Percentiles rank a stretch among this genome's conserved stretches.
These are phyloP conservation scores for Saccharomyces jurei DNA, from an alignment of 805 yeast species.

Conservation along the genomic window DNA sequence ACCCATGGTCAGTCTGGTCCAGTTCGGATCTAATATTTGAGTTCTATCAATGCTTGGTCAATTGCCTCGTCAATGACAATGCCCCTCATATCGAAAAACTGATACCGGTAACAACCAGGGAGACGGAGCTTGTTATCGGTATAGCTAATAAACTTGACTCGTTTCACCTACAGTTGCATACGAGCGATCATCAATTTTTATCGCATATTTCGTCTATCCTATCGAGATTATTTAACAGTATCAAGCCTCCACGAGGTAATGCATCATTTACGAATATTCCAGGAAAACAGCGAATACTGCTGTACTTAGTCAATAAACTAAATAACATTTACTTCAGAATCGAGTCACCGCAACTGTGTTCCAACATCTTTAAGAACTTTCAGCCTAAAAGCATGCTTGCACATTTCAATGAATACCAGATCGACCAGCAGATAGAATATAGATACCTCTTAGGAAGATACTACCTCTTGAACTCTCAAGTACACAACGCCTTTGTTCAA, in stretches of 20 bases:
- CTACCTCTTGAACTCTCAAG: constrained; percentile 44
- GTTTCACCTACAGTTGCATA: constrained; percentile 10
- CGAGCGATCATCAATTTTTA: constrained; percentile 31
- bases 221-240: constrained; percentile 52
- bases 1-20: constrained; percentile 43
- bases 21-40: constrained; percentile 42
- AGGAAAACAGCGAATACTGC: constrained; percentile 40
- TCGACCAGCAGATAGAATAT: constrained; percentile 45
- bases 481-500: constrained; percentile 45
- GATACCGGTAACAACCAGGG: constrained; percentile 15
- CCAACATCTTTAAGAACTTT: constrained; percentile 33
- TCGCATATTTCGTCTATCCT: constrained; percentile 46
- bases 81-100: constrained; percentile 29
- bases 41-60: constrained; percentile 39
- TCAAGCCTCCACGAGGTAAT: constrained; percentile 34
- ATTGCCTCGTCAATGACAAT: constrained; percentile 35
- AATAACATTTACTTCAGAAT: constrained; percentile 50
- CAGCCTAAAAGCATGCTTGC: constrained; percentile 53
- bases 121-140: constrained; percentile 33
- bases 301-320: constrained; percentile 45
- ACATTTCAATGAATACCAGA: constrained; percentile 35
- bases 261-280: constrained; percentile 19
- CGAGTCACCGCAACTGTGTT: constrained; percentile 28
- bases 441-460: constrained; percentile 50
- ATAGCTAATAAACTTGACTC: constrained; percentile 20